Evolutionary conservation across 225 moss, liverwort and hornwort species (phyloP).

Genomic region (Physcomitrellopsis africana): DNA sequence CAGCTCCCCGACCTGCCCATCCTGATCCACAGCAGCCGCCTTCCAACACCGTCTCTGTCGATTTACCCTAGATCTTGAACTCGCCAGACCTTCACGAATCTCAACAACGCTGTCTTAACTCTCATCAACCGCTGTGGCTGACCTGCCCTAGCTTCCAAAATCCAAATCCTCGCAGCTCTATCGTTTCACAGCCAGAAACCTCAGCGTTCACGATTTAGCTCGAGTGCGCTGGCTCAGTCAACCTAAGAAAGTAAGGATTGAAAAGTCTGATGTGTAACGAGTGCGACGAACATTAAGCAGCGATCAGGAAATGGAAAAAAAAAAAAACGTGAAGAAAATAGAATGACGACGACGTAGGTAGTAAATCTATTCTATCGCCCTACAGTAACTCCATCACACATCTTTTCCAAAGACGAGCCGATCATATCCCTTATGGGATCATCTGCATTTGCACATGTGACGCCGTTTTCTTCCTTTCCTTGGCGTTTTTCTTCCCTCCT

Average conservation of each 20-base stretch:
- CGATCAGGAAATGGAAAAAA: background rate
- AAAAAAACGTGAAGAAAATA: background rate
- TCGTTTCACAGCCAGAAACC: background rate
- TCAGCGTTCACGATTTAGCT: background rate
- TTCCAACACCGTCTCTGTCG: background rate
- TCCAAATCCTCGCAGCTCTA: background rate
- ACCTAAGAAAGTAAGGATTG: background rate
- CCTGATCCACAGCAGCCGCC: background rate
- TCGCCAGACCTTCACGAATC: background rate
- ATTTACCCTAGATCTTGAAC: slow-evolving; percentile 28
- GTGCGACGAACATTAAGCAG: no score
- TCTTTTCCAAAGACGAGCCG: no score
- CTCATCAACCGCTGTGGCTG: background rate
- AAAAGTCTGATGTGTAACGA: no score
- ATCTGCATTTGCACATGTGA: no score
- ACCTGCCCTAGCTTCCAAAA: background rate
- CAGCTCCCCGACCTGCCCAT: background rate
- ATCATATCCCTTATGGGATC: no score
- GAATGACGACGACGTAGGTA: no score
- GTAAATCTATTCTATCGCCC: background rate
- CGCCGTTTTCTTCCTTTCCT: no score
- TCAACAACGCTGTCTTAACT: background rate
- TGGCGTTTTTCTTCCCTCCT: no score
- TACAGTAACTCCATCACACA: background rate
- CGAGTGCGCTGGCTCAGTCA: background rate